phyloP scores from a whole-genome alignment of 495 filamentous ascomycete genomes.

The Aspergillus egyptiacus region DNA sequence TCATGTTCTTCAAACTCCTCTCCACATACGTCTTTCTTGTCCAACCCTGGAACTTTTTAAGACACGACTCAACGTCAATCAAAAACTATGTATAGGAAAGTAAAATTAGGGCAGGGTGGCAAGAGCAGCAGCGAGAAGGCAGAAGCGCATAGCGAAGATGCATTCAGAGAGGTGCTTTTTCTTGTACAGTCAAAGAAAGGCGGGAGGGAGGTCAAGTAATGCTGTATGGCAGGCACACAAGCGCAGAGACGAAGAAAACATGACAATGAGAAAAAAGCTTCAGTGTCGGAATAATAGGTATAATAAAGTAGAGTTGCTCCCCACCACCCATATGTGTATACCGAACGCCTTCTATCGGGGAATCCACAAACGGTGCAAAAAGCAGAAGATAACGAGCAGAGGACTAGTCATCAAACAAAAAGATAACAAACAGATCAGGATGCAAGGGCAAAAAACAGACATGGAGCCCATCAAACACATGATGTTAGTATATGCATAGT shows the following conservation, averaged over 20 bases:
- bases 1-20: slow-evolving; percentile 25
- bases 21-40: slow-evolving; percentile 14
- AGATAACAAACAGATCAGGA: slow-evolving; percentile 23
- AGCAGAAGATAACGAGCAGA: slow-evolving; percentile 13
- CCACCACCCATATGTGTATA: slow-evolving; percentile 30
- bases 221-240: slow-evolving; percentile 20
- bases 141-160: slow-evolving; percentile 17
- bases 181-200: slow-evolving; percentile 29
- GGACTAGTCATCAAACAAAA: slow-evolving; percentile 35
- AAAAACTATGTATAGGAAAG: slow-evolving; percentile 15
- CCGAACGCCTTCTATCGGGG: slow-evolving; percentile 47
- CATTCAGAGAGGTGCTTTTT: slow-evolving; percentile 31
- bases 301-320: slow-evolving; percentile 26
- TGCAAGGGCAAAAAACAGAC: slow-evolving; percentile 19
- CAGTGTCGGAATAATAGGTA: slow-evolving; percentile 8
- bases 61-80: slow-evolving; percentile 5
- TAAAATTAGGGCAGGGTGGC: slow-evolving; percentile 13
- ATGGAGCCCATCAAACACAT: slow-evolving; percentile 31
- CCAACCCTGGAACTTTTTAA: slow-evolving; percentile 15
- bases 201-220: slow-evolving; percentile 4
- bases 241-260: slow-evolving; percentile 8
- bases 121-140: slow-evolving; percentile 17
- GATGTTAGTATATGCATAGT: slow-evolving; percentile 30
- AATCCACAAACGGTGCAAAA: slow-evolving; percentile 29
- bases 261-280: slow-evolving; percentile 6